Base-by-base conservation (phyloP, 2,329 filamentous ascomycete genomes). In the Epichloe sp. region DNA sequence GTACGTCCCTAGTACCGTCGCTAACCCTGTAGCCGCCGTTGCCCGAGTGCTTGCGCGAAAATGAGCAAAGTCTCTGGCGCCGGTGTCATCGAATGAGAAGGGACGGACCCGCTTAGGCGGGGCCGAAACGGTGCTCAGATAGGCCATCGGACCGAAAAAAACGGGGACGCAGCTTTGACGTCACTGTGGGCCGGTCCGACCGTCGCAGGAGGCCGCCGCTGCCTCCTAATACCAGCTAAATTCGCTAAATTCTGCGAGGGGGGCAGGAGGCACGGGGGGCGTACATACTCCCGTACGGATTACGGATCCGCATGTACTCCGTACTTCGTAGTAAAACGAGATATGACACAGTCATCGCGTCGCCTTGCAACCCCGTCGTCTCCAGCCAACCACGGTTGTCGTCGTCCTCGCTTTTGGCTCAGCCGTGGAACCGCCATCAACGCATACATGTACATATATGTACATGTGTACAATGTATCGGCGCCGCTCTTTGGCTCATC, bases 51-150 rank as follows among this genome's bases (percentile, higher is more conserved):
- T 46, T 37, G 26, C 3, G 26, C 26, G 26, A 31, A 31, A 10
- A 31, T 31, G 26, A 10, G 26, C 26, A 3, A 31, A 31, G 3
- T 31, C 26, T 31, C 26, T 31, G 8, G 26, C 26, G 8, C 26
- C 26, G 26, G 8, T 10, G 10, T 11, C 26, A 31, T 31, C 26
- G 26, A 31, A 31, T 21, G 31, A 31, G 5, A 47, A 47, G 44
- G 37, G 10, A 43, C 42, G 53, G 41, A 17, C 31, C 47, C 51
- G 49, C 50, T 45, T 12, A 15, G 47, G 57, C 54, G 64, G 62
- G 58, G 55, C 59, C 60, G 60, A 46, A 41, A 49, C 55, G 50
- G 56, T 54, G 62, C 55, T 31, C 54, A 61, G 59, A 65, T 64
- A 64, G 61, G 58, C 40, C 49, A 56, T 56, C 56, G 54, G 52